A percentile compares a stretch with the other conserved stretches of the same genome.
Conservation (phyloP, 1,284 basidiomycete genomes). For the Cryptococcus hybrid region DNA sequence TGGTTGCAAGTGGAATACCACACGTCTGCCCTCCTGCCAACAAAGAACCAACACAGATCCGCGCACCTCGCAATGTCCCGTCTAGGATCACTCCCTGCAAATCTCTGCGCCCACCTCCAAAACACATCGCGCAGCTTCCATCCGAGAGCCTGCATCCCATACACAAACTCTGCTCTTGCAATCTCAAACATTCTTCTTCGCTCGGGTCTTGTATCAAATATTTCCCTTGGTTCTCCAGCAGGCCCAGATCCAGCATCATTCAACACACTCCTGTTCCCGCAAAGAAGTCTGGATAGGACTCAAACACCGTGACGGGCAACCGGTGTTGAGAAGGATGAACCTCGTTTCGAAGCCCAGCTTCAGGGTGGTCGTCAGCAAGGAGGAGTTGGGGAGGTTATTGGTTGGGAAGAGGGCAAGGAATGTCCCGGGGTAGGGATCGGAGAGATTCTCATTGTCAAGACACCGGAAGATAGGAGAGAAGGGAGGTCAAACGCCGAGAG, state of each 20-base stretch:
- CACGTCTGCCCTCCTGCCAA: no score
- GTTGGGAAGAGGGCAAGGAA: slow-evolving; percentile 44
- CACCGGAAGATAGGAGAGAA: slow-evolving; percentile 15
- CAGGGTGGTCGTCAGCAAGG: slow-evolving; percentile 31
- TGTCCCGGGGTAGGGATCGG: slow-evolving; percentile 44
- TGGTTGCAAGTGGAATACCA: no score
- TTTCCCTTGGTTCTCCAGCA: slow-evolving; percentile 43
- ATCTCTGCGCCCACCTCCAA: slow-evolving; percentile 45
- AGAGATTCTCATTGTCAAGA: slow-evolving; percentile 45
- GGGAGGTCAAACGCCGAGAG: slow-evolving; percentile 26
- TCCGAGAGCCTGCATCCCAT: slow-evolving; percentile 44
- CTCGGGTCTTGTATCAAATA: slow-evolving; percentile 45
- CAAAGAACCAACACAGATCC: no score
- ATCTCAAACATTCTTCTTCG: slow-evolving; percentile 47
- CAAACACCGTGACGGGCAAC: slow-evolving; percentile 47
- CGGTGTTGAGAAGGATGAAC: slow-evolving; percentile 41
- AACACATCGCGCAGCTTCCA: slow-evolving; percentile 45
- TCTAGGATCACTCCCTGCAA: slow-evolving; percentile 39
- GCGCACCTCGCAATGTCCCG: slow-evolving; percentile 7
- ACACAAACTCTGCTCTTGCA: slow-evolving; percentile 38
- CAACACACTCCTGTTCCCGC: slow-evolving; percentile 27
- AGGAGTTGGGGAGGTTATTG: slow-evolving; percentile 46
- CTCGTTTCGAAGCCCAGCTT: slow-evolving; percentile 43
- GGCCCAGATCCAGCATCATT: slow-evolving; percentile 39
- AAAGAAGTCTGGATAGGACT: slow-evolving; percentile 44